Base-by-base conservation (phyloP, 2,329 filamentous ascomycete genomes). In the Pseudogymnoascus sp. region DNA sequence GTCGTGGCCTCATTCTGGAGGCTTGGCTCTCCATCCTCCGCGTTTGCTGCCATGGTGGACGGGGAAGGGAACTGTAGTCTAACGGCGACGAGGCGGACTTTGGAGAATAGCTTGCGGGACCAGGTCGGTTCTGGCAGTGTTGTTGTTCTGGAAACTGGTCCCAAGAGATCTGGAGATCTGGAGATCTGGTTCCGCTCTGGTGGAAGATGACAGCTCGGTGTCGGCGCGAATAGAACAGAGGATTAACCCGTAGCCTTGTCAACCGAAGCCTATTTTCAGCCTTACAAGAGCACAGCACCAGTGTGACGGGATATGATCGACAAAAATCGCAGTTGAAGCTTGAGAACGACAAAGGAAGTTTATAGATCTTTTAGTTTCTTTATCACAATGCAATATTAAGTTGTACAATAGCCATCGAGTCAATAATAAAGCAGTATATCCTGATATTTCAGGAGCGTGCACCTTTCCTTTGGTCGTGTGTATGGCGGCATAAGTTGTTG, bases 1-100 rank as follows among this genome's bases (percentile, higher is more conserved):
- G 28, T 12, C 10, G 46, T 56, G 46, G 46, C n/a, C 26, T 56
- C 46, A 60, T 38, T 43, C 59, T 60, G 61, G 65, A 62, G 61
- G 22, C 62, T 63, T 31, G 65, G 65, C 35, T 63, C 65, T 56
- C 60, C 62, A 22, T 63, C 65, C 22, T 33, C 40, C 26, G n/a
- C 8, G 26, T 33, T 56, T 56, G 46, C 46, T 56, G 46, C 26
- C 46, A 56, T 56, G n/a, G 26, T 31, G 46, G 24, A 4, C 7
- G 2, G 24, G 43, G 46, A 16, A 16, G 5, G 24, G 46, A 16
- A 31, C 14, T 28, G 24, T 19, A 24, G 8, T 33, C 26, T 19
- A 31, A 3, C 46, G 8, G n/a, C 26, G 46, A 56, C 26, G 10
- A 19, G n/a, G 46, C n/a, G 33, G 46, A 14, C 5, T 33, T 33